phyloP scores from a whole-genome alignment of 1,139 yeast species.

The Saccharomycopsis hybrid region DNA sequence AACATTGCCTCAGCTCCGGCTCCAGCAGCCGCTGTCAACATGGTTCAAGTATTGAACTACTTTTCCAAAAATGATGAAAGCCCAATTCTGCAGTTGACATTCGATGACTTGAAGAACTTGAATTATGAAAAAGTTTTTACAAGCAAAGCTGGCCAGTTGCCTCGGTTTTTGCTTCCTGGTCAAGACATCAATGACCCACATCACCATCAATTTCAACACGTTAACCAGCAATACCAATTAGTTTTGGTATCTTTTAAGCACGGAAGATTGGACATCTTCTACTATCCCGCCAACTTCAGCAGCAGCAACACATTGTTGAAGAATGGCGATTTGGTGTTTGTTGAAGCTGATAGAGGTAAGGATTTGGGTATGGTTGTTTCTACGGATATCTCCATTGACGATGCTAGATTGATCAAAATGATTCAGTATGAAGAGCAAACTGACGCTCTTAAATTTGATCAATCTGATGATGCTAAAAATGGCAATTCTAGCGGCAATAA shows the following conservation, averaged over 20 bases:
- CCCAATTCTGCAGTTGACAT: constrained; percentile 28
- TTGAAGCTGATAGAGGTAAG: constrained; percentile 95
- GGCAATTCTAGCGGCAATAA: constrained; percentile 20
- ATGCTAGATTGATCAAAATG: constrained; percentile 42
- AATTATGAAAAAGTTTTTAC: constrained; percentile 16
- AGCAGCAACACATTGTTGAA: too few relatives aligned
- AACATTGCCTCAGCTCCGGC: too few relatives aligned
- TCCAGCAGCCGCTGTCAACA: neutral
- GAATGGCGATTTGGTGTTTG: constrained; percentile 78
- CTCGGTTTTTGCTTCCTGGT: constrained; percentile 19
- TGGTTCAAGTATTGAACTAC: constrained; percentile 11
- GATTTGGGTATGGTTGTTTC: constrained; percentile 80
- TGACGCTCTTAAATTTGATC: constrained; percentile 37
- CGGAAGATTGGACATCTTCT: constrained; percentile 79
- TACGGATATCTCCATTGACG: constrained; percentile 60
- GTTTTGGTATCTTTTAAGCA: constrained; percentile 80
- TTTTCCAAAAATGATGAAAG: constrained; percentile 41
- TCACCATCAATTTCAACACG: neutral
- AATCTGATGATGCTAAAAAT: constrained; percentile 28
- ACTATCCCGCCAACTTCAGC: constrained; percentile 41
- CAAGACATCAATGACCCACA: constrained; percentile 22
- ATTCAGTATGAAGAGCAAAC: constrained; percentile 52
- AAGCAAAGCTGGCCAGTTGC: constrained; percentile 18
- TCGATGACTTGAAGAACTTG: constrained; percentile 28
- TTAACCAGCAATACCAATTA: constrained; percentile 32